Evolutionary conservation across 345 rosid species (phyloP), one percentile per base, ranked within the genome.

Genomic region (Melaleuca quinquenervia): DNA sequence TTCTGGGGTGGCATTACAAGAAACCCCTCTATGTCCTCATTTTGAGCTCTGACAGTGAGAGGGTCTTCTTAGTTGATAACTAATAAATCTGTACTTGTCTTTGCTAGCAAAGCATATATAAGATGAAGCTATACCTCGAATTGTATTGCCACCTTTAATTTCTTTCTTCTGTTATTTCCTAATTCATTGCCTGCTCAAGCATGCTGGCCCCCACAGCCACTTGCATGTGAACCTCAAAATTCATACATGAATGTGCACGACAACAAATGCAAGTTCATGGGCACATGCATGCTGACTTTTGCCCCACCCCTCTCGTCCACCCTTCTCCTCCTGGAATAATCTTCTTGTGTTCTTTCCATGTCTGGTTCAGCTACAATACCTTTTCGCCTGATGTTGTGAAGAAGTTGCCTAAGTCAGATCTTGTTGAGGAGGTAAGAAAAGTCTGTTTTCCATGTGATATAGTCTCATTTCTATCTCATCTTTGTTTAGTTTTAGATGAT

Each of bases 381-480:
- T 95, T 95, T 91, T 87, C 97, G 16, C 97, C 99, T 0, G 96
- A 97, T 82, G 82, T 85, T 26, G 98, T 95, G 84, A 97, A 91
- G 95, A 94, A 92, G 89, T 91, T 93, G 94, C 96, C 98, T 8
- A 95, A 95, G 90, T 84, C 95, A 74, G 96, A 91, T 87, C 97
- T 97, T 53, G 95, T 93, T 82, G 93, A 95, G 84, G 97, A 95
- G 98, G 99, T 96, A 92, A 87, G 62, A 64, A 62, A 24, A 20
- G 29, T 51, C 8, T 75, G 74, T 51, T 86, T 58, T 15, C 80
- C 11, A 76, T 44, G 26, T 41, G 83, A 53, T 76, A 8, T n/a
- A 24, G 70, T 82, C 32, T 75, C 7, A 50, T 10, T 44, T 87
- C 62, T 64, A 27, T 83, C 74, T 58, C 84, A 22, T 87, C 44